Evolutionary conservation across 257 asterid species (phyloP).

Genomic region (Pogostemon cablin): DNA sequence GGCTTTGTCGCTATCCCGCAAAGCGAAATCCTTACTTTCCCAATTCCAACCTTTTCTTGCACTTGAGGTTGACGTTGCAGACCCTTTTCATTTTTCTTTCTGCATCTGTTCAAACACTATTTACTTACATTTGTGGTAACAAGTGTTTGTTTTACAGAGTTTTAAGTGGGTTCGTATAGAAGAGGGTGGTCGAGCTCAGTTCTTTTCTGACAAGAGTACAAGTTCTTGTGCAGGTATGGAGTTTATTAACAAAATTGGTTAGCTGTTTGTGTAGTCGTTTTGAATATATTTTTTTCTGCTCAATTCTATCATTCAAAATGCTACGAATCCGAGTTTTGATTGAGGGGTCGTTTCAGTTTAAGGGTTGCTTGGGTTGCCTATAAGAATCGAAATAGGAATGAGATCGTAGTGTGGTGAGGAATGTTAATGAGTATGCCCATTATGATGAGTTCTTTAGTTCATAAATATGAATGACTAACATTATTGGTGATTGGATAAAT

Average conservation of each 20-base stretch:
- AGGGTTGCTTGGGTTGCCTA: too few relatives aligned
- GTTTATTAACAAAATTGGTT: slow-evolving; percentile 10
- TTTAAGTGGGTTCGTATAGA: slow-evolving; percentile 39
- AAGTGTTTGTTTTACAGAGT: slow-evolving; percentile 45
- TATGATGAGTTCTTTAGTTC: too few relatives aligned
- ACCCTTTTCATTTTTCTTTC: slow-evolving; percentile 28
- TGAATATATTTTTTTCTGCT: background rate
- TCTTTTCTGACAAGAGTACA: slow-evolving; percentile 44
- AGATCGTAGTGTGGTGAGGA: too few relatives aligned
- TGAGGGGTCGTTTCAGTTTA: background rate
- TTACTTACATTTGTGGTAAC: background rate
- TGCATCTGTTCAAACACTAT: slow-evolving; percentile 49
- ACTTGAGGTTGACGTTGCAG: slow-evolving; percentile 46
- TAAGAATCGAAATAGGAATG: too few relatives aligned
- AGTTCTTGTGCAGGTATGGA: slow-evolving; percentile 35
- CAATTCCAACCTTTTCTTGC: slow-evolving; percentile 47
- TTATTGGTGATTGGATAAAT: too few relatives aligned
- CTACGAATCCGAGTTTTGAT: background rate
- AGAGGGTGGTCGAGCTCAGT: slow-evolving; percentile 37
- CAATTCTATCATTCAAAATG: slow-evolving; percentile 1
- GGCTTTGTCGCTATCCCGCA: slow-evolving; percentile 46
- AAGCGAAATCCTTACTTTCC: slow-evolving; percentile 39
- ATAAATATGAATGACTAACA: too few relatives aligned
- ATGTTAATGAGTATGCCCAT: too few relatives aligned
- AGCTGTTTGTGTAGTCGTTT: background rate